Conservation (phyloP, 345 rosid genomes). For the Microcos paniculata region DNA sequence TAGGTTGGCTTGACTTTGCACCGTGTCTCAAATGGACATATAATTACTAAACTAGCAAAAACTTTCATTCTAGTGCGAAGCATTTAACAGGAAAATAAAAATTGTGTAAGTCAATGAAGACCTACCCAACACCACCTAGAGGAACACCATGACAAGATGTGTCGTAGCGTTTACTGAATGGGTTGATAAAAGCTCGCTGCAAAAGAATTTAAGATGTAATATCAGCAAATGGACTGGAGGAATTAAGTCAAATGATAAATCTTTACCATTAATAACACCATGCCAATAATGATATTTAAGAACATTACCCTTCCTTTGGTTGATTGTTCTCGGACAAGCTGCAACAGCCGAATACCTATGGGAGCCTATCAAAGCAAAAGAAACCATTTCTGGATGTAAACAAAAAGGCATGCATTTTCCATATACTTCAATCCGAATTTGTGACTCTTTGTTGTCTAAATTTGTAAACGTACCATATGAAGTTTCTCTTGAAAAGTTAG, state of each 20-base stretch:
- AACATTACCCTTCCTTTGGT: conserved; percentile 63
- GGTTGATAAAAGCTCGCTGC: conserved; percentile 58
- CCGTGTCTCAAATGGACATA: not conserved
- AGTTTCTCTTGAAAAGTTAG: conserved; percentile 53
- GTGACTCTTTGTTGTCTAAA: not conserved
- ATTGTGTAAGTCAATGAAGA: conserved; percentile 11
- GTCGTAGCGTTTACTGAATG: conserved; percentile 52
- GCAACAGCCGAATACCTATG: conserved; percentile 69
- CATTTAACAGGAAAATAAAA: not conserved
- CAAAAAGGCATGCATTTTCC: not conserved
- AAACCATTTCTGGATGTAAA: conserved; percentile 5
- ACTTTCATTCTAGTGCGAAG: not conserved
- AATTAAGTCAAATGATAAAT: not conserved
- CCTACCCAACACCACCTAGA: conserved; percentile 87
- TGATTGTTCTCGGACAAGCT: conserved; percentile 50
- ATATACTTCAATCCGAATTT: not conserved
- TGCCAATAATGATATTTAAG: conserved; percentile 8
- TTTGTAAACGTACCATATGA: conserved; percentile 47
- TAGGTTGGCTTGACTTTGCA: not conserved
- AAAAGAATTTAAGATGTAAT: conserved; percentile 19
- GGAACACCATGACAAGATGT: conserved; percentile 79
- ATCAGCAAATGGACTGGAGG: conserved; percentile 2
- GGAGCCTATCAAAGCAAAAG: conserved; percentile 65
- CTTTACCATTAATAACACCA: conserved; percentile 1
- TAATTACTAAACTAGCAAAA: not conserved